Evolutionary conservation across 2,329 filamentous ascomycete species (phyloP), one percentile per base, ranked within the genome.

Genomic region (Nemania serpens): DNA sequence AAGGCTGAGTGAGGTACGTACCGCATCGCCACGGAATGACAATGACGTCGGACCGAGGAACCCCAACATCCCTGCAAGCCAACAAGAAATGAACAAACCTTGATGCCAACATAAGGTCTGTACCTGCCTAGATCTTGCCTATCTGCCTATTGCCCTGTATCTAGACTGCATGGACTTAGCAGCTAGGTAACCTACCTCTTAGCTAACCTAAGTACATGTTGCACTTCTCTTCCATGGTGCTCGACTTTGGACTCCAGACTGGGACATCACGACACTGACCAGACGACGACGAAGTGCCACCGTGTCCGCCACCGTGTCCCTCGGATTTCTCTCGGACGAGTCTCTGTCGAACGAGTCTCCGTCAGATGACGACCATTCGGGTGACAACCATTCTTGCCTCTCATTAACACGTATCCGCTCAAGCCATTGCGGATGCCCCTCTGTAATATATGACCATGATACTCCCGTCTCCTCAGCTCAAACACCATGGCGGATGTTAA

Each of bases 401-500:
- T 9, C 22, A 7, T 33, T 36, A 25, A 18, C 33, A 15, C 29
- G 29, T 43, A 20, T 37, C 34, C 39, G 42, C 22, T 25, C 11
- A 42, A n/a, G 36, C 15, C 4, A 36, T 25, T 22, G n/a, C 33
- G 11, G 11, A 41, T 41, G 13, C 41, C 36, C n/a, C 20, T 29
- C 39, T 51, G 15, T 25, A 43, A 22, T 61, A 22, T 61, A 69
- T 64, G 51, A 68, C 68, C 65, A 58, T 61, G 42, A 17, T 60
- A 55, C 18, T 46, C 53, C 22, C 47, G 20, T 9, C 47, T 15
- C 50, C 5, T 49, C 53, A 48, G 65, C 51, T 51, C 47, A 62
- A 57, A 62, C 25, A 72, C 48, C 51, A 72, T 72, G 70, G 61
- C 69, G 61, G 57, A 60, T 53, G 64, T 68, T 61, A 66, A 66